Conservation (phyloP, 2,329 filamentous ascomycete species). For the Pseudogymnoascus sp. region DNA sequence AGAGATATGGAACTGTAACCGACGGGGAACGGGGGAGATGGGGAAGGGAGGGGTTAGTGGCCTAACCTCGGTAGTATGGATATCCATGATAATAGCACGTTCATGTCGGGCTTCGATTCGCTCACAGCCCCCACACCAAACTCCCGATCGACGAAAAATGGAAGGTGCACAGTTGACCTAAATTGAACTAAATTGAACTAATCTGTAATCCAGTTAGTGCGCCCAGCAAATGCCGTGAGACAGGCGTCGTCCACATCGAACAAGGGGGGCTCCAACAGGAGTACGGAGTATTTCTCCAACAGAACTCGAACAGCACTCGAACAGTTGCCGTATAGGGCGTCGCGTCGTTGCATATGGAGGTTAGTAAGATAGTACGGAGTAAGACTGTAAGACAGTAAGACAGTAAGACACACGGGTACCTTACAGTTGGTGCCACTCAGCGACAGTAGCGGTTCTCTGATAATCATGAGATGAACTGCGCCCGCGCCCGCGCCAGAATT, state of each 20-base stretch:
- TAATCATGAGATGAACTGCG: neutral
- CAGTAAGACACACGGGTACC: neutral
- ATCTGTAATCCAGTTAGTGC: neutral
- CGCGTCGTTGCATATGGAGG: neutral
- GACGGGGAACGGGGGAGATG: neutral
- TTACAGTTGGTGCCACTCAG: neutral
- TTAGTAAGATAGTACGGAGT: neutral
- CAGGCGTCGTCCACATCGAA: neutral
- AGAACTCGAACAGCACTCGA: conserved; percentile 1
- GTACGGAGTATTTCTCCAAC: neutral
- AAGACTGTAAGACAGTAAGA: neutral
- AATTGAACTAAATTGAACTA: neutral
- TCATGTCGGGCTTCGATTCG: neutral
- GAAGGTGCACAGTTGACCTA: neutral
- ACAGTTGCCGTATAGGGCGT: neutral
- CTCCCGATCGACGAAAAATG: neutral
- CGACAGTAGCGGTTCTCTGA: neutral
- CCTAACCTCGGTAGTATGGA: neutral
- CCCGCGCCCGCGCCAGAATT: neutral
- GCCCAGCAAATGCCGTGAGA: conserved; percentile 1
- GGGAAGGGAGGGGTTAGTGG: neutral
- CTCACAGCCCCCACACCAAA: neutral
- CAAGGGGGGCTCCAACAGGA: no score
- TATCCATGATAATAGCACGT: neutral
- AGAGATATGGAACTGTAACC: neutral